Conservation (phyloP, 306 rosid genomes). For the Corylus avellana region DNA sequence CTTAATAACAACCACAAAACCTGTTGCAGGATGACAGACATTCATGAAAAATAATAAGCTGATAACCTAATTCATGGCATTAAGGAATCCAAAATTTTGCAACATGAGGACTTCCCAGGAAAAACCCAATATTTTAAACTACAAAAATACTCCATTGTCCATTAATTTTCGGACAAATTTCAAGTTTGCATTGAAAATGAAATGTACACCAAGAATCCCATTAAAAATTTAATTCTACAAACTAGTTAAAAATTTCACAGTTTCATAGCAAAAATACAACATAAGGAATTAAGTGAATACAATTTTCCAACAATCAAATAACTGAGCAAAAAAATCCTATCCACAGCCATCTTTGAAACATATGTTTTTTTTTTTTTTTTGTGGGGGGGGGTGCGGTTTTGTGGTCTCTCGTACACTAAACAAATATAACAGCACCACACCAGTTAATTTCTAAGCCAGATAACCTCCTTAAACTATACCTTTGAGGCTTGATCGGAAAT, state of each 20-base stretch:
- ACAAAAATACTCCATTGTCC: not conserved
- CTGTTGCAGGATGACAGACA: not conserved
- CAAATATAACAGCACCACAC: not conserved
- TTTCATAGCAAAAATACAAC: not conserved
- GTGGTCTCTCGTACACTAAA: not conserved
- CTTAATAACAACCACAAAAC: not conserved
- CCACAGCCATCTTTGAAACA: not conserved
- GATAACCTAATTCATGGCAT: conserved; percentile 1
- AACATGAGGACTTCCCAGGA: no score
- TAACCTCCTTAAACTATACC: not conserved
- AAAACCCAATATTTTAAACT: not conserved
- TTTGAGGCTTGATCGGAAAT: not conserved
- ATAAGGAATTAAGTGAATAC: not conserved
- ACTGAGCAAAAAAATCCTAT: not conserved
- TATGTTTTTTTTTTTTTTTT: not conserved
- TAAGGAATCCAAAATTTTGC: not conserved
- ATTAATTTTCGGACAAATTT: not conserved
- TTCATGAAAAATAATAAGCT: not conserved
- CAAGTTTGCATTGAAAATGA: not conserved
- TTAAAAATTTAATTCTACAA: not conserved
- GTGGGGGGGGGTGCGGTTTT: not conserved
- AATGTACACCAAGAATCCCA: not conserved
- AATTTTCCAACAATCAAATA: not conserved
- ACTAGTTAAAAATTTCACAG: not conserved
- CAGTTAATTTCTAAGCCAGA: not conserved